Conservation (phyloP, 495 filamentous ascomycete species). For the Hypoxylon fragiforme region DNA sequence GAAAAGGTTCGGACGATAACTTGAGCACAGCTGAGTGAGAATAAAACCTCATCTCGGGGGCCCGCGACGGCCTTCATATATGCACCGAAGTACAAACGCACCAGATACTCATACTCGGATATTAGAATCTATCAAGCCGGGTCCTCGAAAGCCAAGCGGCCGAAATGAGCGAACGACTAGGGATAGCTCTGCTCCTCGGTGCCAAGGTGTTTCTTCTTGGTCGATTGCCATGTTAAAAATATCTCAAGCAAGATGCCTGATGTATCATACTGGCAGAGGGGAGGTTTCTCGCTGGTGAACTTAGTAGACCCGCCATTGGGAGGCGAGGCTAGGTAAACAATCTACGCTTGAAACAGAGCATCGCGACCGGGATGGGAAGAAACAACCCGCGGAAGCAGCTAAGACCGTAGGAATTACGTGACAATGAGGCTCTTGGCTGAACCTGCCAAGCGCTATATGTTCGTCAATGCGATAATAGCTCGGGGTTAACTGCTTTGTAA, state of each 20-base stretch:
- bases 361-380: slow-evolving; percentile 16
- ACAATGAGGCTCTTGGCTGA: slow-evolving; percentile 38
- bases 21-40: slow-evolving; percentile 45
- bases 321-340: slow-evolving; percentile 29
- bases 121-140: slow-evolving; percentile 24
- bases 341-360: slow-evolving; percentile 37
- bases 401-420: slow-evolving; percentile 24
- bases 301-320: slow-evolving; percentile 21
- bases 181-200: slow-evolving; percentile 18
- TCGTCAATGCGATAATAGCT: slow-evolving; percentile 26
- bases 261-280: slow-evolving; percentile 22
- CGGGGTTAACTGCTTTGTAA: slow-evolving; percentile 7
- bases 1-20: slow-evolving; percentile 34
- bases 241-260: slow-evolving; percentile 25
- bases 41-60: slow-evolving; percentile 29
- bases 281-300: slow-evolving; percentile 9
- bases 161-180: slow-evolving; percentile 20
- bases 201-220: slow-evolving; percentile 34
- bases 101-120: slow-evolving; percentile 11
- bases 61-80: slow-evolving; percentile 39
- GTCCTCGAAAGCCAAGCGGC: slow-evolving; percentile 31
- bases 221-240: slow-evolving; percentile 32
- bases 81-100: slow-evolving; percentile 11
- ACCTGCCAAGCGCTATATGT: slow-evolving; percentile 36
- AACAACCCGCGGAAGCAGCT: slow-evolving; percentile 17